A percentile compares a stretch with the other conserved stretches of the same genome.
phyloP scores from a whole-genome alignment of 2,329 filamentous ascomycete species.

The Talaromyces sp. region DNA sequence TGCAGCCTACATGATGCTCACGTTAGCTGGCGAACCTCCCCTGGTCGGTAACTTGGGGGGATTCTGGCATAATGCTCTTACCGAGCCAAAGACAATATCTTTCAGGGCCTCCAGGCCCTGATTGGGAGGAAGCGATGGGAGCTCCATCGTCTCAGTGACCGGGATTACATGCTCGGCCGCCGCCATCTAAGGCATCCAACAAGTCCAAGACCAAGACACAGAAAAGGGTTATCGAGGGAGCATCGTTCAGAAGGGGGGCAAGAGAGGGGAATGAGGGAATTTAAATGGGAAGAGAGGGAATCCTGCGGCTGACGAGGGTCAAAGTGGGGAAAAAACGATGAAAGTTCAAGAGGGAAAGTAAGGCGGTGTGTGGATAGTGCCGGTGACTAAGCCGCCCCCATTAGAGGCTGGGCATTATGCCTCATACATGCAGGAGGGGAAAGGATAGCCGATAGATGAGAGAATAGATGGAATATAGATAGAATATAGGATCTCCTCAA shows the following conservation, averaged over 20 bases:
- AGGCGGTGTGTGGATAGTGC: no score
- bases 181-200: conserved; percentile 36
- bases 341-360: no score
- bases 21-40: no score
- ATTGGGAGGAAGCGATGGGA: conserved; percentile 43
- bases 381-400: no score
- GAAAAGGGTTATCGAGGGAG: conserved; percentile 23
- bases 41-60: no score
- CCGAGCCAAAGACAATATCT: conserved; percentile 85
- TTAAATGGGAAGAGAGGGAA: background rate
- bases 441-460: no score
- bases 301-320: conserved; percentile 8
- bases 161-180: conserved; percentile 41
- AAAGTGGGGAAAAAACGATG: conserved; percentile 13
- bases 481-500: no score
- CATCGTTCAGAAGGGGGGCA: conserved; percentile 17
- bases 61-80: conserved; percentile 54
- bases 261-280: background rate
- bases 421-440: no score
- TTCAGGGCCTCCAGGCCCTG: conserved; percentile 72
- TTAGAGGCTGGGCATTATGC: no score
- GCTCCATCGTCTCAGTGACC: conserved; percentile 45
- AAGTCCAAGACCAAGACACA: conserved; percentile 18
- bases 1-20: conserved; percentile 64
- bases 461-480: no score